phyloP scores from a whole-genome alignment of 1,284 basidiomycete species.

The Apiotrichum gracile region DNA sequence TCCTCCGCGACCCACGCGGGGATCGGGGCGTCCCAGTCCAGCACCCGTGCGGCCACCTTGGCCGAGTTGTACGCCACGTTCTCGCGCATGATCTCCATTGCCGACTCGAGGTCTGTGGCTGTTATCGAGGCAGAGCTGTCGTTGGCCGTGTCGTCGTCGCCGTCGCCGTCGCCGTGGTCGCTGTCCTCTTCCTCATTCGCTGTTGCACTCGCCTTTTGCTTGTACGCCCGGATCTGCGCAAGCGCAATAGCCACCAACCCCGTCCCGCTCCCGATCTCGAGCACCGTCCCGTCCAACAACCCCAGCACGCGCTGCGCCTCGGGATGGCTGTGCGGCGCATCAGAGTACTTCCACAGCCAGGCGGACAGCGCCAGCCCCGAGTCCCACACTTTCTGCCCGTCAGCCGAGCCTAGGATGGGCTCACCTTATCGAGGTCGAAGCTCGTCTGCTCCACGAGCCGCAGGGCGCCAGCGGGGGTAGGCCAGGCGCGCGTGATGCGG shows the following conservation, averaged over 20 bases:
- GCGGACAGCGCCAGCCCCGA: constrained; percentile 73
- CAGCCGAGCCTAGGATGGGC: constrained; percentile 10
- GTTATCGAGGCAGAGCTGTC: not conserved
- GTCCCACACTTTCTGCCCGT: constrained; percentile 79
- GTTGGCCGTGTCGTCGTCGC: not conserved
- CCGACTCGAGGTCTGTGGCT: constrained; percentile 55
- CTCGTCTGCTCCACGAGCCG: constrained; percentile 69
- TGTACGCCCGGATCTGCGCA: constrained; percentile 48
- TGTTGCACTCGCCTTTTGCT: not conserved
- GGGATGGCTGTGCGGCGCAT: not conserved
- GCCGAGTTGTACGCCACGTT: constrained; percentile 58
- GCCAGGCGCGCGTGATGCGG: constrained; percentile 59
- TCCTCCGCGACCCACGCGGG: constrained; percentile 48
- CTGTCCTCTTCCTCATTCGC: too few species aligned
- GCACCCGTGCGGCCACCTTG: constrained; percentile 47
- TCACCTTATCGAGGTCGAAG: constrained; percentile 82
- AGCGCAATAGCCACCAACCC: constrained; percentile 70
- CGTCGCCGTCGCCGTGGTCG: too few species aligned
- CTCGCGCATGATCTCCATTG: constrained; percentile 66
- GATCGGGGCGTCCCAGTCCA: constrained; percentile 69
- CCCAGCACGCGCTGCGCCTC: constrained; percentile 1
- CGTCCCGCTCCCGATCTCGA: constrained; percentile 63
- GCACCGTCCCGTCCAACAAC: constrained; percentile 4
- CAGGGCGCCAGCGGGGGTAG: constrained; percentile 47
- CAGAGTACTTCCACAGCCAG: constrained; percentile 54